A percentile compares a stretch with the other conserved stretches of the same genome.
phyloP scores from a whole-genome alignment of 345 rosid genomes.

The Boechera retrofracta region DNA sequence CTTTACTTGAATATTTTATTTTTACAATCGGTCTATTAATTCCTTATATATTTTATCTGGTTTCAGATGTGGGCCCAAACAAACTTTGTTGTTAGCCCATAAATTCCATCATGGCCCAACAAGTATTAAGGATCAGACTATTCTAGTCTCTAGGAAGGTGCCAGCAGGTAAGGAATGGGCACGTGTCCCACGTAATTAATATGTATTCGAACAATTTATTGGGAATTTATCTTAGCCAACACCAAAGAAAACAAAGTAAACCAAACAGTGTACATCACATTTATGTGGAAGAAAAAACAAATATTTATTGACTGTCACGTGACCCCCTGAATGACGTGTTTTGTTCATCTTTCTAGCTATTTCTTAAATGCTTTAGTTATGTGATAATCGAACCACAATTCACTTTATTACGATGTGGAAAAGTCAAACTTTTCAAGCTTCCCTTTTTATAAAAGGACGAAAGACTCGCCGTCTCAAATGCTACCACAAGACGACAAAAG shows the following conservation, averaged over 20 bases:
- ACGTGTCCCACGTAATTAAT: neutral
- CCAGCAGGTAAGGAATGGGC: neutral
- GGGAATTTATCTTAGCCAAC: neutral
- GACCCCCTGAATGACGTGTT: no score
- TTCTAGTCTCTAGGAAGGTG: neutral
- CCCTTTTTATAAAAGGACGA: neutral
- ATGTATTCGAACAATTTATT: neutral
- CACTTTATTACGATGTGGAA: constrained; percentile 10
- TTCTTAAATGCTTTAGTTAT: no score
- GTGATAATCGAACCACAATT: no score
- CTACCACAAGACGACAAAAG: neutral
- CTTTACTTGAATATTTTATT: no score
- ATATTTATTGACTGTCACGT: no score
- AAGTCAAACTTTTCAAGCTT: neutral
- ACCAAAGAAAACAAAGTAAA: neutral
- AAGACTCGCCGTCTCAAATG: constrained; percentile 20
- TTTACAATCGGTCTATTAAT: neutral
- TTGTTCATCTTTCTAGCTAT: no score
- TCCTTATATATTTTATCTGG: neutral
- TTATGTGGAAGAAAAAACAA: neutral
- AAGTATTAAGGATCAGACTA: constrained; percentile 7
- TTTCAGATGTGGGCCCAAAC: neutral
- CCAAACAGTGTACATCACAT: neutral
- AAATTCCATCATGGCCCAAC: constrained; percentile 11
- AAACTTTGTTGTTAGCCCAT: neutral